These are phyloP conservation scores for Penicillium sp. DNA, from an alignment of 2,329 filamentous ascomycete genomes.

Conservation along the genomic window DNA sequence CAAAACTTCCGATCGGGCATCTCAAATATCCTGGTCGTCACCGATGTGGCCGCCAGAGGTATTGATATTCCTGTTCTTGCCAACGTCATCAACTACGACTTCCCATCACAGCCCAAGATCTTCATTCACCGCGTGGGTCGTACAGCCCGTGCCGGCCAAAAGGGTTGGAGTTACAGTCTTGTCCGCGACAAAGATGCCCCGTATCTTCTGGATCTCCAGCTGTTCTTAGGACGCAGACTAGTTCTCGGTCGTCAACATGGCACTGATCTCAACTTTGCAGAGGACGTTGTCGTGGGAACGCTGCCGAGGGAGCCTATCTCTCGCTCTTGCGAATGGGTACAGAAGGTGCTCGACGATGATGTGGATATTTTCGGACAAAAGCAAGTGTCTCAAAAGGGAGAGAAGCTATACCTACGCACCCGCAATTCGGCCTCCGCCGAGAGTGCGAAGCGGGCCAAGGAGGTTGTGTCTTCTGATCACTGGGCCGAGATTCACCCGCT, in stretches of 20 bases:
- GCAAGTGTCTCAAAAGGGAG: conserved; percentile 76
- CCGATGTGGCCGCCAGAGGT: conserved; percentile 92
- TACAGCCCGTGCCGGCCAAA: conserved; percentile 87
- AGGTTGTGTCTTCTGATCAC: conserved; percentile 65
- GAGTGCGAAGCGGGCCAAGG: conserved; percentile 82
- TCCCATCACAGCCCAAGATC: conserved; percentile 92
- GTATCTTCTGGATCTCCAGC: conserved; percentile 87
- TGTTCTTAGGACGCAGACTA: conserved; percentile 85
- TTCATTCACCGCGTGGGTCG: conserved; percentile 95
- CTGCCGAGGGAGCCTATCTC: conserved; percentile 72
- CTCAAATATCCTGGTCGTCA: conserved; percentile 89
- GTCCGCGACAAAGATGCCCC: conserved; percentile 84
- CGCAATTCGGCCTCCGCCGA: conserved; percentile 85
- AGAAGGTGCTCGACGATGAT: conserved; percentile 71
- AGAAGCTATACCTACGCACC: conserved; percentile 87
- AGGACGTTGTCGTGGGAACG: conserved; percentile 79
- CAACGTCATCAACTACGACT: conserved; percentile 99
- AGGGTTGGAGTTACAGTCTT: conserved; percentile 93
- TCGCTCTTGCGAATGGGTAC: conserved; percentile 75
- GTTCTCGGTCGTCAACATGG: conserved; percentile 66
- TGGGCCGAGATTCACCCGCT: conserved; percentile 77
- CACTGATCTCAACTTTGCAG: conserved; percentile 66
- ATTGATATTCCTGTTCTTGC: conserved; percentile 95
- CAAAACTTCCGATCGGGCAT: conserved; percentile 81
- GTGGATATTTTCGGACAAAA: conserved; percentile 70